Base-by-base conservation (phyloP, 2,329 filamentous ascomycete species). In the Alternaria gaisen region DNA sequence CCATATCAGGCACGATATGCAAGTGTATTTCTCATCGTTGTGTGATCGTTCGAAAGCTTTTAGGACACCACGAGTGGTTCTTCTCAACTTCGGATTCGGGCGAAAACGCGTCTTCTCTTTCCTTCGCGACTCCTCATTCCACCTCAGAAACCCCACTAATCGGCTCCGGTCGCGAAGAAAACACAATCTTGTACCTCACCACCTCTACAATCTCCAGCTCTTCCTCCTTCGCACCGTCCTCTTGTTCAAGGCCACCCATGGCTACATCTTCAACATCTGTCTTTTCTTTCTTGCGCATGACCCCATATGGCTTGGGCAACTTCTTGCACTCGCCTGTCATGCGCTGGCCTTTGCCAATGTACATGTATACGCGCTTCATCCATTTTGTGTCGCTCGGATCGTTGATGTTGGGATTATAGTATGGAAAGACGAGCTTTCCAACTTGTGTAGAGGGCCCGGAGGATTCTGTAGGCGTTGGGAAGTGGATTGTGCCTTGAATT, bases 251-350 rank as follows among this genome's bases (percentile, higher is more conserved):
- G 3, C 47, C 58, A n/a, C 78, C 82, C 50, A 64, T 71, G 8
- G 66, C 32, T 56, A 64, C 62, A 65, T 73, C 73, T 18, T 53
- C 72, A 11, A 52, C 72, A 48, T 63, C 55, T 52, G 44, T 75
- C 68, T 43, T 84, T 63, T 61, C 57, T 60, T 51, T 75, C 69
- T 46, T 84, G 64, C 88, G 85, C 24, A 98, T 84, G n/a, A 98
- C 83, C 4, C 90, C 95, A 67, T 97, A 76, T 3, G 94, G 89
- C 72, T 87, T 91, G 6, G 86, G 86, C 51, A 98, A 80, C 80
- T 93, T 97, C 84, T 93, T 97, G 50, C 97, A 89, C 78, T 98
- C 93, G 4, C 95, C 95, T 1, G 89, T 91, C 74, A 98, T 86
- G 61, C 94, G 86, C 81, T 98, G 95, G 76, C 97, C 91, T 73